Base-by-base conservation (phyloP, 495 filamentous ascomycete species). In the Hypoxylon intermedium region DNA sequence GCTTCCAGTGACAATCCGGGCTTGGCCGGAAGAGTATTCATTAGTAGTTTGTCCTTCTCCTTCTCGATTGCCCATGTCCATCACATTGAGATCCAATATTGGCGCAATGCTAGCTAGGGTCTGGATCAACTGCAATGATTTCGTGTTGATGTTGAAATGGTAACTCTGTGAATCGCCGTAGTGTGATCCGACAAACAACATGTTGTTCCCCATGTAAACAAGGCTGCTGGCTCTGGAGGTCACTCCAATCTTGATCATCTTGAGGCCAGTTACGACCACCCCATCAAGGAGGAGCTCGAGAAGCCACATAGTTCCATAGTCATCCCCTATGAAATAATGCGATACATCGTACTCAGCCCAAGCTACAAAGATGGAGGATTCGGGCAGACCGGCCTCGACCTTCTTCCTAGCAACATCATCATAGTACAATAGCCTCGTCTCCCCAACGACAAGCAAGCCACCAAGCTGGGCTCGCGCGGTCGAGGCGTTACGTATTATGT, bases 1-100 rank as follows among this genome's bases (percentile, higher is more conserved):
- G 34, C 93, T 96, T 6, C 90, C 93, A 2, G 93, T 90, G 6
- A 99, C 91, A 51, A 99, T 88, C 23, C 95, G 83, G 49, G 94
- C 93, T 75, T 98, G 95, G 1, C 95, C 95, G 4, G 93, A 96
- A 0, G 92, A 97, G 58, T 75, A 97, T 67, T 95, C 92, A 61
- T 94, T 95, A 0, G 83, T 87, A 31, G 90, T 85, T 20, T 85
- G 74, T 28, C 69, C 86, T 56, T 93, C 90, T 40, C 85, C 85
- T 45, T 87, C 83, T 20, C 91, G 82, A 58, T 88, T 93, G 0
- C 93, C 92, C 79, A 97, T 87, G 68, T 98, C 93, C 89, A 98
- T 95, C 9, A 98, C 84, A 4, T 88, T 88, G 48, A 98, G 96
- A 67, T 99, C 94, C 11, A 97, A 72, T 37, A 98, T 89, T 1